Base-by-base conservation (phyloP, 495 filamentous ascomycete genomes). In the Neurospora sublineolata region DNA sequence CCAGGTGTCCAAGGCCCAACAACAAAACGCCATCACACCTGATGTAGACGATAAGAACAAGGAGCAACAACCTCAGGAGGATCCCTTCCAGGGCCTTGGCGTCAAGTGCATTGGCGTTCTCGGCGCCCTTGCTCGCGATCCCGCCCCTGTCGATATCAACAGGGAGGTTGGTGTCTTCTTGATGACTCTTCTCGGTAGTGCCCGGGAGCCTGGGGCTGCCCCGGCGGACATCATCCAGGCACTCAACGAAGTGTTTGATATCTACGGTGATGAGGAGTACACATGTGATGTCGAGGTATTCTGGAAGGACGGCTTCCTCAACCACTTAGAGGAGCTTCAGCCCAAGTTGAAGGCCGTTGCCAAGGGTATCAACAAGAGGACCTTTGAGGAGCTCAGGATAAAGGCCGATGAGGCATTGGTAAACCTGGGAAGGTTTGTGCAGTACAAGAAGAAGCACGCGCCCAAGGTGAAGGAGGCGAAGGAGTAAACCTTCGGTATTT, bases 41-140 rank as follows among this genome's bases (percentile, higher is more conserved):
- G 73, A 76, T 14, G 70, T 71, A 37, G 76, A 73, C 6, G 76
- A 78, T 9, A 71, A 76, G 20, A 64, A 64, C 23, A 64, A 64
- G 52, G 52, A 33, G 27, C 52, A 64, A 18, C 52, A 30, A 33
- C 27, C 27, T 36, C 69, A 73, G 10, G 71, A 74, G 18, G 86
- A 88, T 72, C 81, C 85, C 36, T 84, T 87, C 70, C 82, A 86
- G 74, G 75, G 79, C 33, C 81, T 90, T 10, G 82, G 85, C 14
- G 84, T 87, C 41, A 90, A 89, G 77, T 88, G 86, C 72, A 83
- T 90, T 73, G 88, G 88, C 39, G 86, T 89, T 5, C 81, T 90
- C 9, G 88, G 88, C 33, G 82, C 83, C 39, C 79, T 90, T 6
- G 88, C 87, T 1, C 79, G 85, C 10, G 73, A 80, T 37, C 84